These are phyloP conservation scores for Neurospora crassa DNA, from an alignment of 2,329 filamentous ascomycete species.

Conservation along the genomic window DNA sequence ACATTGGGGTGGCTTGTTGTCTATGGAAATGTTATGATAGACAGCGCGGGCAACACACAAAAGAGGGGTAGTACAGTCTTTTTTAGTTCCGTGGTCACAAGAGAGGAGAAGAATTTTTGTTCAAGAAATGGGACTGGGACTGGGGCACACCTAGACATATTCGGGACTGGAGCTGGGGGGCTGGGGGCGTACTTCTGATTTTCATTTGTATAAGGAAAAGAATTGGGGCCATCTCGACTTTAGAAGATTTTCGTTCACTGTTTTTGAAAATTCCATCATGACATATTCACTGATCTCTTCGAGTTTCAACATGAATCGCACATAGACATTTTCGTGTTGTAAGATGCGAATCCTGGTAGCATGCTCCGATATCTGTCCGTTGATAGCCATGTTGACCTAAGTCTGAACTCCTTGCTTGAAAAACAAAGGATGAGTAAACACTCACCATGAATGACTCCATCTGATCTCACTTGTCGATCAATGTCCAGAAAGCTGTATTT, in stretches of 20 bases:
- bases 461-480: not conserved
- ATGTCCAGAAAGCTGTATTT: not conserved
- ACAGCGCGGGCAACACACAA: not conserved
- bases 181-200: not conserved
- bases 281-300: not conserved
- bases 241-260: not conserved
- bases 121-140: not conserved
- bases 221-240: not conserved
- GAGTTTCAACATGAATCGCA: not conserved
- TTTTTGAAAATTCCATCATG: not conserved
- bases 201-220: not conserved
- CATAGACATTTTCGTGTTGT: not conserved
- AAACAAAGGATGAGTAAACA: not conserved
- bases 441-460: not conserved
- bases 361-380: not conserved
- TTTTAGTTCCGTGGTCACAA: not conserved
- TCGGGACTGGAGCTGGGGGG: not conserved
- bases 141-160: not conserved
- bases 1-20: not conserved
- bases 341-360: not conserved
- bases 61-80: not conserved
- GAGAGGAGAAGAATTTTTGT: not conserved
- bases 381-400: not conserved
- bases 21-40: not conserved
- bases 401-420: not conserved